Evolutionary conservation across 202 grass and related monocot species (phyloP), one percentile per base, ranked within the genome.

Genomic region (Eragrostis tef): DNA sequence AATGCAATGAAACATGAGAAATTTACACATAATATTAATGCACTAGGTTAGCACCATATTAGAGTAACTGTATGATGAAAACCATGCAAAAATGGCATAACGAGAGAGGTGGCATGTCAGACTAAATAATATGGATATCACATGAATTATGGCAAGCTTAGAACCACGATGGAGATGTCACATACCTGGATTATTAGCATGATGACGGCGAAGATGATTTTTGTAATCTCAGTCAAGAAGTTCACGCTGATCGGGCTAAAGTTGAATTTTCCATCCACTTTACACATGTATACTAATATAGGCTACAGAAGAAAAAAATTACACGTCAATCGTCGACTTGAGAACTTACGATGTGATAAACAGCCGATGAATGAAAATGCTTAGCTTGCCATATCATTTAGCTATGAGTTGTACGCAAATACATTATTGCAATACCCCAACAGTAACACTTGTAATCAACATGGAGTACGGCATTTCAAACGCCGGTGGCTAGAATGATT

Each of bases 221-320:
- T 99, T 25, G 90, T 89, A 79, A 93, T 53, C 85, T 99, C 96
- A 19, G 96, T 99, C 85, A 95, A 95, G 92, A 99, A 99, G 80
- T 99, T 99, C 59, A 99, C 96, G 20, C 96, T 95, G 60, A 99
- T 81, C 31, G 96, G 96, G 81, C 96, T 99, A 85, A 99, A 99
- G 74, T 93, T 93, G 78, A 99, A 99, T 76, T 95, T 95, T 19
- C 96, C 96, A 76, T 99, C 90, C 82, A 93, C 92, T 83, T 99
- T 99, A 63, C 77, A 99, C 83, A 95, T 93, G 85, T 99, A 95
- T 19, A 99, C 96, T 60, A 99, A 87, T 88, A 99, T 95, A 58
- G 96, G 96, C 96, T 99, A 75, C 53, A 93, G 26, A 67, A 67
- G 29, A 29, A n/a, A 66, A 29, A n/a, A n/a, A n/a, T 58, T 64